Percentiles rank a stretch among this genome's conserved stretches.
Conservation (phyloP, 768 basidiomycete species). For the Naematelia encephala region DNA sequence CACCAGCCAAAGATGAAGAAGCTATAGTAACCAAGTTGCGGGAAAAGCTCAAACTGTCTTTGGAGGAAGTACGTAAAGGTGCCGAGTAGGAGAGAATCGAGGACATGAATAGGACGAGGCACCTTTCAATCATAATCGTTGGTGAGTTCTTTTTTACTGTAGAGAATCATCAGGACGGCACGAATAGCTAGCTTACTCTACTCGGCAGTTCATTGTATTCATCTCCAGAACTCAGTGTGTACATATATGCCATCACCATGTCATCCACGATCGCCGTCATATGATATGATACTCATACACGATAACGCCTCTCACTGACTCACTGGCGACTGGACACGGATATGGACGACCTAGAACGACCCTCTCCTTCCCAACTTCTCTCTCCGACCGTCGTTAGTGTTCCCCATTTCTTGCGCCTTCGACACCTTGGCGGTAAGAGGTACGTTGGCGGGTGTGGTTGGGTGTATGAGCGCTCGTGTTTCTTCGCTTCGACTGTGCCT, state of each 20-base stretch:
- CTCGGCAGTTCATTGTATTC: too few relatives aligned
- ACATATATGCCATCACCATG: too few relatives aligned
- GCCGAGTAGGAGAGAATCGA: constrained; percentile 20
- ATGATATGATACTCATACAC: neutral
- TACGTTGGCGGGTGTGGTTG: neutral
- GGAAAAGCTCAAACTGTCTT: constrained; percentile 22
- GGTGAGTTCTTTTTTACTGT: too few relatives aligned
- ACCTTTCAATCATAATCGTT: too few relatives aligned
- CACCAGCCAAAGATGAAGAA: constrained; percentile 38
- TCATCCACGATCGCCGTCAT: too few relatives aligned
- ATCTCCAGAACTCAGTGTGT: too few relatives aligned
- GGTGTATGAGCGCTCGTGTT: too few relatives aligned
- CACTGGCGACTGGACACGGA: neutral
- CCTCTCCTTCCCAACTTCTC: neutral
- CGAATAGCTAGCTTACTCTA: too few relatives aligned
- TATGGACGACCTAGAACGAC: neutral
- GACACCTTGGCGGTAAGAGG: neutral
- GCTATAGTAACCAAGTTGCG: constrained; percentile 32
- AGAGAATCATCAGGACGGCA: too few relatives aligned
- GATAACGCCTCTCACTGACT: too few relatives aligned
- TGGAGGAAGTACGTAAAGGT: constrained; percentile 35
- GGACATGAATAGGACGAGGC: too few relatives aligned
- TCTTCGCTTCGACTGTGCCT: too few relatives aligned
- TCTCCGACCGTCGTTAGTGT: neutral
- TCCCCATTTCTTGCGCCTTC: neutral